Evolutionary conservation across 345 rosid species (phyloP).

Genomic region (Microthlaspi erraticum): DNA sequence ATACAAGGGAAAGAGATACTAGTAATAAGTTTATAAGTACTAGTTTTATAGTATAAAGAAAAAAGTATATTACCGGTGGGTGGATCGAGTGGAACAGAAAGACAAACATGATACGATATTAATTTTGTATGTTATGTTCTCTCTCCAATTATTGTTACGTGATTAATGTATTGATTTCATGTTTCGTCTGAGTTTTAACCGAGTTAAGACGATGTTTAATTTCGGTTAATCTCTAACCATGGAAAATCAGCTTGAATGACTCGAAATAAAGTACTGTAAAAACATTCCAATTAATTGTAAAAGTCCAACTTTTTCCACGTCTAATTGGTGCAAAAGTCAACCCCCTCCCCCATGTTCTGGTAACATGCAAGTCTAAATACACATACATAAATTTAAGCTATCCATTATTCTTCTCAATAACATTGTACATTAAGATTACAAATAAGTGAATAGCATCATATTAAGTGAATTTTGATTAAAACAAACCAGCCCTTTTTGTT

Average conservation of each 20-base stretch:
- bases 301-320: neutral
- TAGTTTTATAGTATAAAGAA: too few species aligned
- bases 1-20: neutral
- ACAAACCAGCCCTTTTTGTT: too few species aligned
- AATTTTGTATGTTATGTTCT: neutral
- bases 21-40: too few species aligned
- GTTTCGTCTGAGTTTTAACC: neutral
- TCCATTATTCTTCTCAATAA: too few species aligned
- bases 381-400: too few species aligned
- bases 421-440: too few species aligned
- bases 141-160: slow-evolving; percentile 16
- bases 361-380: too few species aligned
- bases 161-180: neutral
- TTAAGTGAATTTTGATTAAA: too few species aligned
- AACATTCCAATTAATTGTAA: neutral
- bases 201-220: neutral
- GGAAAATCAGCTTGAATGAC: neutral
- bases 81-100: slow-evolving; percentile 33
- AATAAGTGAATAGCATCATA: too few species aligned
- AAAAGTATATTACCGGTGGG: slow-evolving; percentile 7
- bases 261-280: neutral
- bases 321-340: too few species aligned
- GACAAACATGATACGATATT: slow-evolving; percentile 16
- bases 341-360: neutral
- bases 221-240: neutral